phyloP scores from a whole-genome alignment of 2,329 filamentous ascomycete genomes.

The Furcasterigmium sp. region DNA sequence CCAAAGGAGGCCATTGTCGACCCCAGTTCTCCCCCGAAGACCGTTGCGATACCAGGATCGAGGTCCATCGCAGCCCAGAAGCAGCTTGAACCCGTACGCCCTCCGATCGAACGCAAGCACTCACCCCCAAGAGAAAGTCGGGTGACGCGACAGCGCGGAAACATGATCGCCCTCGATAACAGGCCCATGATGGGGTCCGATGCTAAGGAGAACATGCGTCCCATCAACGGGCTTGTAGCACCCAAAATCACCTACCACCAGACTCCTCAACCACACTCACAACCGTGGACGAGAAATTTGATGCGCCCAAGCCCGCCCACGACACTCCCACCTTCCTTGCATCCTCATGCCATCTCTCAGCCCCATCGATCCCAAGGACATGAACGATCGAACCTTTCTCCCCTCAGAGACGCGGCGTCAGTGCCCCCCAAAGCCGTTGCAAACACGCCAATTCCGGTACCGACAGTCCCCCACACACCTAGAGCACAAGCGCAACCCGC shows the following conservation, averaged over 20 bases:
- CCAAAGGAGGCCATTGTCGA: not conserved
- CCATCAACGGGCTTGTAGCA: slow-evolving; percentile 26
- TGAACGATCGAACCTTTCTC: slow-evolving; percentile 5
- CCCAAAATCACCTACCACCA: slow-evolving; percentile 37
- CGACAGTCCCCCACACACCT: slow-evolving; percentile 30
- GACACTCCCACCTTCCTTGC: slow-evolving; percentile 11
- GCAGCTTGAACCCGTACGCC: slow-evolving; percentile 1
- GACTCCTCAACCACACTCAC: slow-evolving; percentile 23
- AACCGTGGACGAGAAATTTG: slow-evolving; percentile 9
- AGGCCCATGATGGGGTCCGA: slow-evolving; percentile 5
- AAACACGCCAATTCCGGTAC: slow-evolving; percentile 14
- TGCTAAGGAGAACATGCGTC: slow-evolving; percentile 19
- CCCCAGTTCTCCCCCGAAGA: slow-evolving; percentile 1
- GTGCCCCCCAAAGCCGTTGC: not conserved
- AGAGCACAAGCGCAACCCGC: slow-evolving; percentile 9
- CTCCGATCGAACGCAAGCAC: not conserved
- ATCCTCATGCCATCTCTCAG: slow-evolving; percentile 4
- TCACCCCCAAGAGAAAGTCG: slow-evolving; percentile 1
- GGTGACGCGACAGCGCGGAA: slow-evolving; percentile 6
- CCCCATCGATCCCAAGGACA: slow-evolving; percentile 4
- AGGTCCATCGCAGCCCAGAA: not conserved
- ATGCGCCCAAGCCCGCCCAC: slow-evolving; percentile 13
- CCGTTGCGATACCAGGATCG: slow-evolving; percentile 1
- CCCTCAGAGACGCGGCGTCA: slow-evolving; percentile 10
- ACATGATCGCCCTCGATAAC: slow-evolving; percentile 2